Conservation (phyloP, 2,329 filamentous ascomycete species). For the Esteya vermicola region DNA sequence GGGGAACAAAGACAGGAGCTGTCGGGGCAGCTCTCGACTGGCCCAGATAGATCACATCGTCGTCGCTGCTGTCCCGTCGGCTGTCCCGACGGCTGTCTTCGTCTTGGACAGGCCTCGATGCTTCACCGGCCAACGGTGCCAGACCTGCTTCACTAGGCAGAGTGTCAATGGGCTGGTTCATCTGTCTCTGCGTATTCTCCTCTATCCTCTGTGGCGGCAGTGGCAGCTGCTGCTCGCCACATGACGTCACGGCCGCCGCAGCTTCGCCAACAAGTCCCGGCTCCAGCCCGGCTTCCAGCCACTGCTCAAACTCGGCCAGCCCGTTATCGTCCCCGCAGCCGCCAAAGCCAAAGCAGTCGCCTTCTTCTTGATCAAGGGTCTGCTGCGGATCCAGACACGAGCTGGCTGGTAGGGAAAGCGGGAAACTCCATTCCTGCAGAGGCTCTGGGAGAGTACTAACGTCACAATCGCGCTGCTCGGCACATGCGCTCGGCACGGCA, state of each 20-base stretch:
- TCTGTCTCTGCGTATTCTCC: not conserved
- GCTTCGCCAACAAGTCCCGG: not conserved
- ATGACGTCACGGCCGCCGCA: too few relatives aligned
- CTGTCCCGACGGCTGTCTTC: not conserved
- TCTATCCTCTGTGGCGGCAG: too few relatives aligned
- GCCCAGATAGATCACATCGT: not conserved
- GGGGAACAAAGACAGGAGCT: not conserved
- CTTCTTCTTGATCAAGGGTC: conserved; percentile 1
- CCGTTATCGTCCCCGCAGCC: too few relatives aligned
- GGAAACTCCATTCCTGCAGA: not conserved
- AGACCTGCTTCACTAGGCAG: not conserved
- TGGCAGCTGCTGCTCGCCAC: not conserved
- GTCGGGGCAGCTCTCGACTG: not conserved
- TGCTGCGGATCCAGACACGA: too few relatives aligned
- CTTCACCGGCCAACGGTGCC: not conserved
- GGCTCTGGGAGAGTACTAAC: conserved; percentile 3
- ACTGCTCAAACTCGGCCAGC: not conserved
- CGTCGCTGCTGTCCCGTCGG: not conserved
- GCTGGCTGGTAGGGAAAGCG: not conserved
- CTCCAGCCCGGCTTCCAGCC: not conserved
- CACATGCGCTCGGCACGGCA: too few relatives aligned
- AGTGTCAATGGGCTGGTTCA: conserved; percentile 2
- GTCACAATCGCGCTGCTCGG: not conserved
- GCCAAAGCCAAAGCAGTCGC: too few relatives aligned
- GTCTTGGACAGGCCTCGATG: not conserved